phyloP scores from a whole-genome alignment of 208 protist genomes.

The Trypanosoma platydactyli region DNA sequence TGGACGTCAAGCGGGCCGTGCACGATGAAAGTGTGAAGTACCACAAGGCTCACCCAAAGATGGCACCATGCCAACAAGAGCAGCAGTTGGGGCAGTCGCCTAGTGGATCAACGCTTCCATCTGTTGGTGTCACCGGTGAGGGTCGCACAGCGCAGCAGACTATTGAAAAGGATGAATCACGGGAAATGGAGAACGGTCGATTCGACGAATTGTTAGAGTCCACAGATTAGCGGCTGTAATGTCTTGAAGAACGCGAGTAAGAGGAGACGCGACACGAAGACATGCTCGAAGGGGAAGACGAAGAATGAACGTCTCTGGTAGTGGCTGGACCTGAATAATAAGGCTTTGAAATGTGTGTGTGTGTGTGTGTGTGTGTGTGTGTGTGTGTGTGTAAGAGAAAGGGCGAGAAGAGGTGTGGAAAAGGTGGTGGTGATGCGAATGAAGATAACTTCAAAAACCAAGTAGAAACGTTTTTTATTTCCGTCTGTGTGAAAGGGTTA shows the following conservation, averaged over 20 bases:
- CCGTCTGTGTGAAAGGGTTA: no score
- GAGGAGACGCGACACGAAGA: neutral
- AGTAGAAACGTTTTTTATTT: no score
- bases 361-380: no score
- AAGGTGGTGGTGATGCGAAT: no score
- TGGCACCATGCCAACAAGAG: conserved; percentile 11
- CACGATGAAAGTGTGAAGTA: conserved; percentile 79
- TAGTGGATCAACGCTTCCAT: conserved; percentile 17
- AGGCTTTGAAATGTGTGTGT: no score
- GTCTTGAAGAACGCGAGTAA: neutral
- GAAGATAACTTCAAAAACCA: no score
- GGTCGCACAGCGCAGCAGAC: conserved; percentile 80
- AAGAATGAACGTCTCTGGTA: no score
- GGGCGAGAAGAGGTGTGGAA: no score
- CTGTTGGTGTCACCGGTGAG: conserved; percentile 62
- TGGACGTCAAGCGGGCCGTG: conserved; percentile 87
- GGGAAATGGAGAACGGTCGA: conserved; percentile 8
- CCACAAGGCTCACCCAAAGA: conserved; percentile 49
- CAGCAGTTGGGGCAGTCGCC: conserved; percentile 27
- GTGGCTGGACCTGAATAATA: no score
- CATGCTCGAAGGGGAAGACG: neutral
- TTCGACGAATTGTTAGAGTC: conserved; percentile 17
- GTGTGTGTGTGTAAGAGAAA: no score
- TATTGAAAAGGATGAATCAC: conserved; percentile 43
- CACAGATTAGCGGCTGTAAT: neutral